Evolutionary conservation across 306 rosid genomes (phyloP), one percentile per base, ranked within the genome.

Genomic region (Malus asiatica): DNA sequence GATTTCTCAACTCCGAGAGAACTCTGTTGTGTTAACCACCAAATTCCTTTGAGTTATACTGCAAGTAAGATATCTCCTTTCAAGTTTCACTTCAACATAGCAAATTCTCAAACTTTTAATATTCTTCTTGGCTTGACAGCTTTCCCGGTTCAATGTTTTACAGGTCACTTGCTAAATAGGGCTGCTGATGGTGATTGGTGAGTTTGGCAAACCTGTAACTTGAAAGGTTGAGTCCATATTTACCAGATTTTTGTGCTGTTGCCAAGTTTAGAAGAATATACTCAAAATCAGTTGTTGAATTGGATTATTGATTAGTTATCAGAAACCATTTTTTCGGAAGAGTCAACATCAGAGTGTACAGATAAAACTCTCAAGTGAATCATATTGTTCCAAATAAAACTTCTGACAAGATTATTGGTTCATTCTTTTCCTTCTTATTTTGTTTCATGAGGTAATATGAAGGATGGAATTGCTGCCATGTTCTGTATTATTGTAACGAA

Each of bases 361-460:
- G 70, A 82, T 81, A 71, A 82, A 85, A 48, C 55, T 82, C 61
- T 73, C 81, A 68, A 42, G 58, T 78, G 78, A 71, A 44, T 77
- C 77, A 76, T 40, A 71, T 77, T 82, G 45, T 61, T 82, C 78
- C 78, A 51, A 77, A 82, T 84, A 77, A 77, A 11, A 75, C 51
- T 46, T 74, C 72, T 79, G 59, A 71, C 84, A 57, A 52, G 38
- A 61, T 78, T 82, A 85, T 77, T 79, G 83, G 72, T 79, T 88
- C 79, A 84, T 84, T 86, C 86, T 81, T 79, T 87, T 74, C 22
- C 40, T 69, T 66, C 61, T 48, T 14, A 15, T 15, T 48, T 48
- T 48, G 53, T 48, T 48, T 46, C 53, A 14, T 46, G 53, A 46
- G 53, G 53, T 46, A 46, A 46, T 46, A 46, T 19, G 53, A 2